Conservation (phyloP, 148 eudicot genomes). For the Fagopyrum esculentum region DNA sequence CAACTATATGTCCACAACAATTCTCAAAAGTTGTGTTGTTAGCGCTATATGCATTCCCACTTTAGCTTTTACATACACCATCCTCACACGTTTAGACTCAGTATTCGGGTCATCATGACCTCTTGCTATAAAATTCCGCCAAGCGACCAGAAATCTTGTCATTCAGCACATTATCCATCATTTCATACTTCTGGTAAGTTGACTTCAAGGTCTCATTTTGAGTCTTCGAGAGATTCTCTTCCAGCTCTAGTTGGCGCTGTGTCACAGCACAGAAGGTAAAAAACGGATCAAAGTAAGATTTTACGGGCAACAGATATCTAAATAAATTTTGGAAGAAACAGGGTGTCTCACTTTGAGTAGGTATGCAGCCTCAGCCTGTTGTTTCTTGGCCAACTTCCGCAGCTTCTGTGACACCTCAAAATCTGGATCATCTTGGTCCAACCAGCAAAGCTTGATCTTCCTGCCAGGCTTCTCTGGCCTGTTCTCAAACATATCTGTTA, state of each 20-base stretch:
- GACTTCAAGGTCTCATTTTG: constrained; percentile 38
- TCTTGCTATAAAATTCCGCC: not conserved
- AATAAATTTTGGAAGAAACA: not conserved
- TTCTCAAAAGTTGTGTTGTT: not conserved
- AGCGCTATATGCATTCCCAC: not conserved
- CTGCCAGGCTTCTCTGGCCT: constrained; percentile 65
- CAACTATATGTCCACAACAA: not conserved
- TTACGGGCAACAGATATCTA: not conserved
- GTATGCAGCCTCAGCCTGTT: constrained; percentile 39
- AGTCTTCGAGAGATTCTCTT: constrained; percentile 54
- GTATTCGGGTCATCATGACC: not conserved
- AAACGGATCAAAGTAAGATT: not conserved
- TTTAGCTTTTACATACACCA: not conserved
- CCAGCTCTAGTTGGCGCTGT: constrained; percentile 46
- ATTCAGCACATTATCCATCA: not conserved
- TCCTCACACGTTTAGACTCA: not conserved
- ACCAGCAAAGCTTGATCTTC: constrained; percentile 43
- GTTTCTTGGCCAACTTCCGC: constrained; percentile 39
- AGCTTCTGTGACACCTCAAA: constrained; percentile 53
- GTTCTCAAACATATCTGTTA: constrained; percentile 58
- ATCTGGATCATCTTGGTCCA: constrained; percentile 51
- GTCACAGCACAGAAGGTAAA: not conserved
- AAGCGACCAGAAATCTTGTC: constrained; percentile 3
- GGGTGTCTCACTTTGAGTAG: constrained; percentile 39
- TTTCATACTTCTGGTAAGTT: constrained; percentile 11